A percentile compares a stretch with the other conserved stretches of the same genome.
Conservation (phyloP, 2,329 filamentous ascomycete genomes). For the Xylariaceae sp. region DNA sequence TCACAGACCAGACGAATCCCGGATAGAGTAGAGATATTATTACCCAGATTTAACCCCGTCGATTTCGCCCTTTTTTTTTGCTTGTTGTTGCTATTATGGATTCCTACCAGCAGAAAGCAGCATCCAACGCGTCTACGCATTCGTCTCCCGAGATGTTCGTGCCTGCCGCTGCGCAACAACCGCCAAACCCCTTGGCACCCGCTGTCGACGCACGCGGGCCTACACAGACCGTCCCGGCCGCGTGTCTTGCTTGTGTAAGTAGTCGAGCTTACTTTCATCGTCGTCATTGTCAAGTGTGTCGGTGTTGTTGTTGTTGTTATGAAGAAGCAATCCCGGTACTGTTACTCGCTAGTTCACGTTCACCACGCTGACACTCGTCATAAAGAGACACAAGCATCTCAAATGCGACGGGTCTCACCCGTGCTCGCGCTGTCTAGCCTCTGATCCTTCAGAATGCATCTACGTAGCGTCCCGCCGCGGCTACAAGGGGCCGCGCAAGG, state of each 20-base stretch:
- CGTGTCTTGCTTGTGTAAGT: slow-evolving; percentile 53
- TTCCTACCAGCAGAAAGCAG: slow-evolving; percentile 14
- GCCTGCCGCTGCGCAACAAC: slow-evolving; percentile 4
- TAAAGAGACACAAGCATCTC: slow-evolving; percentile 59
- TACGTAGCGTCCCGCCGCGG: slow-evolving; percentile 71
- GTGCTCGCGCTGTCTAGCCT: slow-evolving; percentile 60
- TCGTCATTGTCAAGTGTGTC: no score
- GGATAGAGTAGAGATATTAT: neutral
- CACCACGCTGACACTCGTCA: slow-evolving; percentile 17
- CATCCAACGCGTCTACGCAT: slow-evolving; percentile 14
- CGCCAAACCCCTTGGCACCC: slow-evolving; percentile 16
- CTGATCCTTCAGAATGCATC: slow-evolving; percentile 56
- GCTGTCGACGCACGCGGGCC: slow-evolving; percentile 24
- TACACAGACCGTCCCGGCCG: slow-evolving; percentile 42
- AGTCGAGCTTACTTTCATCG: neutral
- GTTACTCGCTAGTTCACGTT: neutral
- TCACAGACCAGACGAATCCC: neutral
- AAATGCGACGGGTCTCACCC: slow-evolving; percentile 70
- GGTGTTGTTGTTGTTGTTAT: no score
- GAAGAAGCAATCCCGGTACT: slow-evolving; percentile 7
- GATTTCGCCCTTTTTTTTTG: neutral
- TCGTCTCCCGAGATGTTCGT: slow-evolving; percentile 19
- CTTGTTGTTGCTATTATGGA: slow-evolving; percentile 10
- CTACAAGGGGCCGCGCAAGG: slow-evolving; percentile 63
- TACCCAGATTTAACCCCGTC: neutral